Evolutionary conservation across 495 filamentous ascomycete species (phyloP), one percentile per base, ranked within the genome.

Genomic region (Neurospora sp.): DNA sequence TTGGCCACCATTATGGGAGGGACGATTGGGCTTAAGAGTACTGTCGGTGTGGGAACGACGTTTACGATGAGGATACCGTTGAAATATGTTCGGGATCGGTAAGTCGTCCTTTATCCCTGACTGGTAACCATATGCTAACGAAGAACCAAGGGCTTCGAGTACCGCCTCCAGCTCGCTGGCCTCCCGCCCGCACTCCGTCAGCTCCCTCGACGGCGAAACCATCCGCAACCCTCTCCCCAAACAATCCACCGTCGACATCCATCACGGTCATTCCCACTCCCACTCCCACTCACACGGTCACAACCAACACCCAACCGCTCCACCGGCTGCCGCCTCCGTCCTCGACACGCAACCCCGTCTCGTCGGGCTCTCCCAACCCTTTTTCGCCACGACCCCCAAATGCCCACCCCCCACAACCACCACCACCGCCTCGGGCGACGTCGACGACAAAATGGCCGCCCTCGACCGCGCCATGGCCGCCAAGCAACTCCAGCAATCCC

Each of bases 51-150:
- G 39, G 94, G 94, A 10, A 93, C 91, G 38, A 91, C 88, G 0
- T 98, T 98, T 77, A 94, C 85, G 1, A 90, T 98, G 87, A 86
- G 87, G 40, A 92, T 98, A 31, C 94, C 94, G 4, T 84, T 97
- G n/a, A 89, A 88, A 76, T 93, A 91, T 73, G 85, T 92, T 27
- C 90, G 88, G 76, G 91, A 93, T 40, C 84, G 81, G 84, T 85
- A 76, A 78, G 81, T 87, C 71, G 83, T 80, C 27, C 31, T 40
- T n/a, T n/a, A 22, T 12, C 40, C n/a, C 10, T 41, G 72, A 31
- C 0, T 37, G 14, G 6, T 42, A 14, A 68, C 16, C 9, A 18
- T 20, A 3, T 14, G 80, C 84, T 75, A 82, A 83, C 69, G 82
- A 79, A 70, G 82, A 79, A 70, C 41, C 68, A 61, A 84, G 84